Conservation (phyloP, 306 rosid genomes). For the Pueraria montana region DNA sequence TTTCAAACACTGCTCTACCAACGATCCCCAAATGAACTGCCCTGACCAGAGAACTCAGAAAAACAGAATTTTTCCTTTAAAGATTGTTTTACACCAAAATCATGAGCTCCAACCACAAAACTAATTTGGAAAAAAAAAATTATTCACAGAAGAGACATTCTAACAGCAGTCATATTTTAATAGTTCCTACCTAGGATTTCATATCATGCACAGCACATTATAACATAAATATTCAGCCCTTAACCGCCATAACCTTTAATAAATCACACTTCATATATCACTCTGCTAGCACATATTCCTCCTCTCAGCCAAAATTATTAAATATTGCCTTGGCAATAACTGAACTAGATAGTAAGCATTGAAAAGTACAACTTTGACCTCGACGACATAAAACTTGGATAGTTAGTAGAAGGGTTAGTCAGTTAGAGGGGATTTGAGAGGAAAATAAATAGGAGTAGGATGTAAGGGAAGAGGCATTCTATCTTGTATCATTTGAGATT, state of each 20-base stretch:
- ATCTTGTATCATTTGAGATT: neutral
- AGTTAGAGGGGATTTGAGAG: neutral
- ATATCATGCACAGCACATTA: neutral
- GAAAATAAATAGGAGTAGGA: neutral
- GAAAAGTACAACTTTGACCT: neutral
- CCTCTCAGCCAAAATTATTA: neutral
- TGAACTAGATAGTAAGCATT: neutral
- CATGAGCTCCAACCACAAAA: constrained; percentile 14
- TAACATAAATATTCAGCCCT: constrained; percentile 6
- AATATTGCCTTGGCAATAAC: neutral
- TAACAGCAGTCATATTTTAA: neutral
- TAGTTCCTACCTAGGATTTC: neutral
- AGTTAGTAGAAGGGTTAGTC: neutral
- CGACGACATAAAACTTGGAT: neutral
- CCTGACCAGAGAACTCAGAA: constrained; percentile 1
- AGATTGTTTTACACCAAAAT: constrained; percentile 26
- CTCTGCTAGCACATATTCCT: constrained; percentile 2
- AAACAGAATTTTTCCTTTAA: neutral
- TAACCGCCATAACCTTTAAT: constrained; percentile 26
- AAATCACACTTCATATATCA: constrained; percentile 20
- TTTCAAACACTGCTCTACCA: neutral
- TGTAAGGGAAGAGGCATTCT: neutral
- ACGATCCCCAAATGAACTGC: constrained; percentile 25
- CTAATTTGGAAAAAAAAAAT: neutral
- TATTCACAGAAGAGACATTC: neutral